Percentiles rank a stretch among this genome's conserved stretches.
Evolutionary conservation across 192 early-diverging fungal genomes (phyloP).

Genomic region (Coemansia sp.): DNA sequence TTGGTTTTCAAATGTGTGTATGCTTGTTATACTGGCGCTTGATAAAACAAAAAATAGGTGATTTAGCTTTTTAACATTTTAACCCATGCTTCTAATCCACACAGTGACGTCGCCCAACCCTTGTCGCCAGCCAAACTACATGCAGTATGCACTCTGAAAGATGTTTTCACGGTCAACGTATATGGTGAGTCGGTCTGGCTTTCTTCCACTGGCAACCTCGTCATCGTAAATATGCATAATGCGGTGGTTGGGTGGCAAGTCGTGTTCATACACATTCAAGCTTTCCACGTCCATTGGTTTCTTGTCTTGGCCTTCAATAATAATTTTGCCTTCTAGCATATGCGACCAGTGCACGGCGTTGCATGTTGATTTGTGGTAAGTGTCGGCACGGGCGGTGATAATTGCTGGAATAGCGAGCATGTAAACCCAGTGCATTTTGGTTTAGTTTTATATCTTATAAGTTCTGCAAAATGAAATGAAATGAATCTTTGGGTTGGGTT

Average conservation of each 20-base stretch:
- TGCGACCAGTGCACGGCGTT: slow-evolving; percentile 47
- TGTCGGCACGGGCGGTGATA: slow-evolving; percentile 3
- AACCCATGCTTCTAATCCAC: no score
- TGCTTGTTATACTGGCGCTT: no score
- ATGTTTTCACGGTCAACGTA: slow-evolving; percentile 52
- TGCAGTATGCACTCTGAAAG: slow-evolving; percentile 40
- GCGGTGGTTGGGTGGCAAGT: slow-evolving; percentile 41
- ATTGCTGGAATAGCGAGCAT: neutral
- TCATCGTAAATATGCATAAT: slow-evolving; percentile 40
- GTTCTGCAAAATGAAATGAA: no score
- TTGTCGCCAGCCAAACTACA: neutral
- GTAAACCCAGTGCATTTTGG: no score
- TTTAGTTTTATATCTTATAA: no score
- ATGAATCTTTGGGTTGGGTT: no score
- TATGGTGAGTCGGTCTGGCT: slow-evolving; percentile 33
- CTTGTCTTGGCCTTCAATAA: slow-evolving; percentile 31
- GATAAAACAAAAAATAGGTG: no score
- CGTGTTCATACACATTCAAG: slow-evolving; percentile 25
- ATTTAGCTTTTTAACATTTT: no score
- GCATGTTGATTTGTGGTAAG: slow-evolving; percentile 39
- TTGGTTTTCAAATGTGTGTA: no score
- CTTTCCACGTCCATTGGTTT: slow-evolving; percentile 39
- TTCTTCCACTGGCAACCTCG: slow-evolving; percentile 18
- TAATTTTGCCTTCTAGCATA: slow-evolving; percentile 38
- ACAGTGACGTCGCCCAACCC: no score